Conservation (phyloP, 192 early-diverging fungal species). For the Rhizophagus prolifer region DNA sequence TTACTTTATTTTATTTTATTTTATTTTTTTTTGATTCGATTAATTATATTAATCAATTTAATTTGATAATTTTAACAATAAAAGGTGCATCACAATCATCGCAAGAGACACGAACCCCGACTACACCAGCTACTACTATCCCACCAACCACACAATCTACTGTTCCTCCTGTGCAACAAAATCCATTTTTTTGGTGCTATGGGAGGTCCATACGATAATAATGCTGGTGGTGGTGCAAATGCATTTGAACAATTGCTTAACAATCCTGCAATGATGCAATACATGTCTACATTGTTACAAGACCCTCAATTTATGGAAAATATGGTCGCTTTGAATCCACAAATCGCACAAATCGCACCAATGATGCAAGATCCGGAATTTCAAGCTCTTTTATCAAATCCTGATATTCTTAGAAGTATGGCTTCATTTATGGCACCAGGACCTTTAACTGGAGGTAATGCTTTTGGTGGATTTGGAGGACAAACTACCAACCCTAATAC, state of each 20-base stretch:
- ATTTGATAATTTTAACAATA: not conserved
- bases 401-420: constrained; percentile 73
- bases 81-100: not conserved
- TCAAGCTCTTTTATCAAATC: constrained; percentile 82
- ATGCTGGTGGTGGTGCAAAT: constrained; percentile 65
- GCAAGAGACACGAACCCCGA: not conserved
- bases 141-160: constrained; percentile 27
- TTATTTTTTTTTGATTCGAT: too few species aligned
- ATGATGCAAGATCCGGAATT: constrained; percentile 81
- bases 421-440: constrained; percentile 43
- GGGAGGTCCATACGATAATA: constrained; percentile 57
- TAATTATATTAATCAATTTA: not conserved
- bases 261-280: constrained; percentile 83
- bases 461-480: constrained; percentile 16
- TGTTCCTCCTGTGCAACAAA: constrained; percentile 10
- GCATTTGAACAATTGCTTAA: constrained; percentile 59
- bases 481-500: constrained; percentile 29
- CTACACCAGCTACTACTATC: not conserved
- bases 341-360: constrained; percentile 71
- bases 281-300: constrained; percentile 75
- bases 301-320: constrained; percentile 86
- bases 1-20: too few species aligned
- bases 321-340: constrained; percentile 83
- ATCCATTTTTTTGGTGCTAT: constrained; percentile 52
- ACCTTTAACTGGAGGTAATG: constrained; percentile 19